Percentiles rank a stretch among this genome's conserved stretches.
phyloP scores from a whole-genome alignment of 768 basidiomycete genomes.

The Rhizopogon vinicolor region DNA sequence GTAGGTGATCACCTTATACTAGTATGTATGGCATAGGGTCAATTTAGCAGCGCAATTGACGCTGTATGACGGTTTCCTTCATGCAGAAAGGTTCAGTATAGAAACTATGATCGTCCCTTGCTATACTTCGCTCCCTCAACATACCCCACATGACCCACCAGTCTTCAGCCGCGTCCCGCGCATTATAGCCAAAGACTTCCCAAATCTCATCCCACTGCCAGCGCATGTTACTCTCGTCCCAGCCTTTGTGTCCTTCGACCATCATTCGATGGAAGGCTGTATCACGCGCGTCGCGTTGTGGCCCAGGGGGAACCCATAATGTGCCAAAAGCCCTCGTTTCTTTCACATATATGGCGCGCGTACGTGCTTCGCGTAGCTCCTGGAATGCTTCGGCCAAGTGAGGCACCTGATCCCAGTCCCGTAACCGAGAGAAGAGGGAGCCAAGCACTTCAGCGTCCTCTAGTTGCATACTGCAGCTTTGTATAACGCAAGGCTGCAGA shows the following conservation, averaged over 20 bases:
- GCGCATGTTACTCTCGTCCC: conserved; percentile 46
- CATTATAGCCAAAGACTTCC: conserved; percentile 49
- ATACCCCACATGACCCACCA: conserved; percentile 64
- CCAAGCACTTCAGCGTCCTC: conserved; percentile 31
- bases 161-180: conserved; percentile 55
- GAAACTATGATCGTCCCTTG: neutral
- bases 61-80: neutral
- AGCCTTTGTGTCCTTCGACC: conserved; percentile 26
- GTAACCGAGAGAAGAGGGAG: conserved; percentile 39
- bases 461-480: conserved; percentile 28
- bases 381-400: conserved; percentile 54
- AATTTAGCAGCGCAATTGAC: neutral
- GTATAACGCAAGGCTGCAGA: conserved; percentile 45
- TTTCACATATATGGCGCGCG: conserved; percentile 35
- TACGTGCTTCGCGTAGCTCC: conserved; percentile 52
- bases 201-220: conserved; percentile 55
- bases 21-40: neutral
- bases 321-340: conserved; percentile 41
- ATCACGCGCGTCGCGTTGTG: conserved; percentile 44
- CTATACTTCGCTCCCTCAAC: conserved; percentile 35
- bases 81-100: neutral
- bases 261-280: conserved; percentile 22
- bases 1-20: no score
- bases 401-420: conserved; percentile 41
- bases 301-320: conserved; percentile 40